Conservation (phyloP, 352 stramenopile genomes). For the Bremia lactucae region DNA sequence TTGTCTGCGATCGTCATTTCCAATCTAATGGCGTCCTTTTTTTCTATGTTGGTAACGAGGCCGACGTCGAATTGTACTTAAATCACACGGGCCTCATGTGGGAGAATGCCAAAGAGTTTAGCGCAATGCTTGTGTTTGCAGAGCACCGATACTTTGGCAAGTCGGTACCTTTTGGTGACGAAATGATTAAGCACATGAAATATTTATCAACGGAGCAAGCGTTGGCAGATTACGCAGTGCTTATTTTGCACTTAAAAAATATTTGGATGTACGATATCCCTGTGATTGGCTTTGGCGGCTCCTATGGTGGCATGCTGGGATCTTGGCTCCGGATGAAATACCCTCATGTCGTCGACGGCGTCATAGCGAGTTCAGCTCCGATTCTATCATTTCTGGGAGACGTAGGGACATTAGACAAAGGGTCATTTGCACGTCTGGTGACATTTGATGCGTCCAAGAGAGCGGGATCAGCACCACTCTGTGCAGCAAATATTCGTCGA, state of each 20-base stretch:
- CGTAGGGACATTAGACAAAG: slow-evolving; percentile 50
- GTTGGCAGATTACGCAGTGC: slow-evolving; percentile 58
- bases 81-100: slow-evolving; percentile 95
- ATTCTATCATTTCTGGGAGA: slow-evolving; percentile 48
- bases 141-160: slow-evolving; percentile 96
- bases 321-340: slow-evolving; percentile 74
- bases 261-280: slow-evolving; percentile 31
- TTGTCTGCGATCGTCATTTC: slow-evolving; percentile 74
- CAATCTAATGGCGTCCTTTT: slow-evolving; percentile 72
- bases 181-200: slow-evolving; percentile 56
- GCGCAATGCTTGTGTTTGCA: slow-evolving; percentile 90
- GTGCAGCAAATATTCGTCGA: slow-evolving; percentile 66
- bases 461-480: slow-evolving; percentile 56
- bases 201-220: slow-evolving; percentile 81
- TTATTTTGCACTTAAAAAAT: slow-evolving; percentile 49
- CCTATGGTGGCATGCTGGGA: slow-evolving; percentile 67
- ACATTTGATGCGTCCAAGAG: slow-evolving; percentile 59
- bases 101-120: slow-evolving; percentile 87
- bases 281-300: slow-evolving; percentile 62
- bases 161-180: slow-evolving; percentile 68
- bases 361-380: slow-evolving; percentile 52
- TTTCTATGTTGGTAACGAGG: slow-evolving; percentile 94
- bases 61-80: slow-evolving; percentile 89
- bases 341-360: slow-evolving; percentile 56
- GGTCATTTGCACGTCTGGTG: slow-evolving; percentile 57